phyloP scores from a whole-genome alignment of 768 basidiomycete species.

The Leccinum uliginosum region DNA sequence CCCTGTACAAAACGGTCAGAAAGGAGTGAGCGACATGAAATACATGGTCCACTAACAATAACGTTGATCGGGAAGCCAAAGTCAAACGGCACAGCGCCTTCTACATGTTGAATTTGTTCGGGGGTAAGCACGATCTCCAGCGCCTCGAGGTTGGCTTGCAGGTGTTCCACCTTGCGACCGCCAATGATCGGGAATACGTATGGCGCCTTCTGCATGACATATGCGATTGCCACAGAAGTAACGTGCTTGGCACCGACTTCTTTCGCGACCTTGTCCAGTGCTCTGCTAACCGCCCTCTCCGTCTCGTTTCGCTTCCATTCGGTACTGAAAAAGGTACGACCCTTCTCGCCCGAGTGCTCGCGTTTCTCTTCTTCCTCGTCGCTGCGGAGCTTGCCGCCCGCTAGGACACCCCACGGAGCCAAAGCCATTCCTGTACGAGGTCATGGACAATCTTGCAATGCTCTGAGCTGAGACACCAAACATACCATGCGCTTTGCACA shows the following conservation, averaged over 20 bases:
- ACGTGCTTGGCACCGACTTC: slow-evolving; percentile 47
- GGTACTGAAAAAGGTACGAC: background rate
- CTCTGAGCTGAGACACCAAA: background rate
- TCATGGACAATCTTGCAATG: background rate
- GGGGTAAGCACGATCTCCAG: slow-evolving; percentile 41
- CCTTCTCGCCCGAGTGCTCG: slow-evolving; percentile 15
- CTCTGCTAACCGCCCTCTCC: slow-evolving; percentile 39
- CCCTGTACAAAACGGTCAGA: slow-evolving; percentile 17
- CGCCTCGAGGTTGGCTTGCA: slow-evolving; percentile 47
- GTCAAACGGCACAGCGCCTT: slow-evolving; percentile 41
- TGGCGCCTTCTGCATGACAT: slow-evolving; percentile 50
- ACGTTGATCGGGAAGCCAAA: slow-evolving; percentile 38
- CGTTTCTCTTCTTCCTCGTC: slow-evolving; percentile 31
- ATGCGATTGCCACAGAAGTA: slow-evolving; percentile 42
- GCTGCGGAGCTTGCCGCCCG: slow-evolving; percentile 30
- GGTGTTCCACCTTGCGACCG: slow-evolving; percentile 49
- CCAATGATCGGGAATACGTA: slow-evolving; percentile 52
- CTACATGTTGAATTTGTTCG: slow-evolving; percentile 44
- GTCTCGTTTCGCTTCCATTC: slow-evolving; percentile 45
- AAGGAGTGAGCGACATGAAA: background rate
- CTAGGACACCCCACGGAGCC: slow-evolving; percentile 37
- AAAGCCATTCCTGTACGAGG: slow-evolving; percentile 26
- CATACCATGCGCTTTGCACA: slow-evolving; percentile 26
- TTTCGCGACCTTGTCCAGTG: slow-evolving; percentile 46
- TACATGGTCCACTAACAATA: background rate